These are phyloP conservation scores for Dipteronia sinensis DNA, from an alignment of 345 rosid genomes.

Conservation along the genomic window DNA sequence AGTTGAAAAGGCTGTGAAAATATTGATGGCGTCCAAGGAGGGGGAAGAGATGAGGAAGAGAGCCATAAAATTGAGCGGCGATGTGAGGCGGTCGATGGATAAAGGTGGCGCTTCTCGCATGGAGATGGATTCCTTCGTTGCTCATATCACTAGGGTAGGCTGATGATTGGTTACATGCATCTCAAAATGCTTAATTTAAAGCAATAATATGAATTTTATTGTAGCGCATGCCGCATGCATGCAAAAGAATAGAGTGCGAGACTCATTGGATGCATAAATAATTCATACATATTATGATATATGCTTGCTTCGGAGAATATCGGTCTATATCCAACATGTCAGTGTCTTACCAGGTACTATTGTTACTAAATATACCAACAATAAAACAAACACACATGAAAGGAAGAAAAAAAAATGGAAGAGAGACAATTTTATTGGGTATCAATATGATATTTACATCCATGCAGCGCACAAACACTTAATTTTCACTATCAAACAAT, in stretches of 20 bases:
- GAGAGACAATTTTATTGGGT: no score
- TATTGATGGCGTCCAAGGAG: slow-evolving; percentile 50
- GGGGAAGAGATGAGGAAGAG: slow-evolving; percentile 52
- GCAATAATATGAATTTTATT: background rate
- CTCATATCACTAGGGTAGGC: slow-evolving; percentile 39
- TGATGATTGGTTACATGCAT: background rate
- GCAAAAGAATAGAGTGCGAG: background rate
- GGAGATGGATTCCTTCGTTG: slow-evolving; percentile 53
- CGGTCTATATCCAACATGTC: no score
- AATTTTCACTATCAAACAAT: no score
- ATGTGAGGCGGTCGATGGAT: slow-evolving; percentile 24
- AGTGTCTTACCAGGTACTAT: no score
- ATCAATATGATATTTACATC: no score
- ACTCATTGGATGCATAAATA: no score
- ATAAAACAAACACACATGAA: no score
- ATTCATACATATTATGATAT: no score
- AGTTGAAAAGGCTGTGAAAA: slow-evolving; percentile 34
- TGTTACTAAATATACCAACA: no score
- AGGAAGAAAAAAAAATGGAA: no score
- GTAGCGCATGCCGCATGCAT: background rate
- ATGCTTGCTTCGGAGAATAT: no score
- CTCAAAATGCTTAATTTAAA: background rate
- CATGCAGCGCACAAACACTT: no score
- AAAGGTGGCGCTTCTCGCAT: slow-evolving; percentile 42
- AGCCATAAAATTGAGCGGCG: slow-evolving; percentile 36